Evolutionary conservation across 1,284 basidiomycete species (phyloP).

Genomic region (Coriolopsis trogii): DNA sequence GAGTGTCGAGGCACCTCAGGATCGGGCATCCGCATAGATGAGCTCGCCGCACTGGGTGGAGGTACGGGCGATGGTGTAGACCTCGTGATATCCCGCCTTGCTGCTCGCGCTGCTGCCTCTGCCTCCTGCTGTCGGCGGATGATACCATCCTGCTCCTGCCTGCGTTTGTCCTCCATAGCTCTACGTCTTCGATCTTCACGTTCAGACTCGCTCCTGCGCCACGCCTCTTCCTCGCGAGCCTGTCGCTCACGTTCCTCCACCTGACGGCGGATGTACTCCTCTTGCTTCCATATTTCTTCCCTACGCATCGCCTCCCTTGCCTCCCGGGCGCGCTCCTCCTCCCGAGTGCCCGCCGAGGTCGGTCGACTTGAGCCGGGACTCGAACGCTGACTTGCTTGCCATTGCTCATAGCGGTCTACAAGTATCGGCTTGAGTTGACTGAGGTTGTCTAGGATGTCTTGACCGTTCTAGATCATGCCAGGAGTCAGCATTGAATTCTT

Average conservation of each 20-base stretch:
- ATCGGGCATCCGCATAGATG: slow-evolving; percentile 20
- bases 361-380: slow-evolving; percentile 23
- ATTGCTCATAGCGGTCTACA: slow-evolving; percentile 40
- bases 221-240: slow-evolving; percentile 25
- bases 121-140: slow-evolving; percentile 49
- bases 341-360: slow-evolving; percentile 32
- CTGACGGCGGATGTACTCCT: slow-evolving; percentile 26
- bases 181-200: slow-evolving; percentile 35
- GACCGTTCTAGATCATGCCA: no score
- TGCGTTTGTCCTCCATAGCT: no score
- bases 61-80: slow-evolving; percentile 22
- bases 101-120: slow-evolving; percentile 39
- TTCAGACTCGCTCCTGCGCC: slow-evolving; percentile 26
- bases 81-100: slow-evolving; percentile 28
- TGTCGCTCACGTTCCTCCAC: slow-evolving; percentile 29
- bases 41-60: slow-evolving; percentile 6
- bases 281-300: slow-evolving; percentile 37
- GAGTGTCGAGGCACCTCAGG: slow-evolving; percentile 10
- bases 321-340: slow-evolving; percentile 40
- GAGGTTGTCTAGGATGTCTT: slow-evolving; percentile 56
- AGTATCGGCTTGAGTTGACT: slow-evolving; percentile 40
- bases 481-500: no score
- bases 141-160: slow-evolving; percentile 51
- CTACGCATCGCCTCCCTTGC: slow-evolving; percentile 41
- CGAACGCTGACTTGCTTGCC: slow-evolving; percentile 23